Percentiles rank a stretch among this genome's conserved stretches.
Evolutionary conservation across 306 rosid species (phyloP).

Genomic region (Luffa aegyptiaca): DNA sequence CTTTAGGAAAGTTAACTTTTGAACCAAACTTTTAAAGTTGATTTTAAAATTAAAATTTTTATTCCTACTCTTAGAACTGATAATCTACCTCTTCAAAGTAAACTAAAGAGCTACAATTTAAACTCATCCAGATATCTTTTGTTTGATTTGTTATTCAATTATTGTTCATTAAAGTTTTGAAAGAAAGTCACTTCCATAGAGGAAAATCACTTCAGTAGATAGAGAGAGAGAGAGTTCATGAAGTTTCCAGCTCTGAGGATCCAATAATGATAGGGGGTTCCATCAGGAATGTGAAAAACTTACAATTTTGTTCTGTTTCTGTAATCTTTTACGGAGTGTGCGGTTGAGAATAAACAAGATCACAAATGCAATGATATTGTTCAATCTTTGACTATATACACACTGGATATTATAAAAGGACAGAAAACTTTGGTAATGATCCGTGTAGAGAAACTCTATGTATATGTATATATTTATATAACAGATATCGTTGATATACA

Average conservation of each 20-base stretch:
- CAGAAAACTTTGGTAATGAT: neutral
- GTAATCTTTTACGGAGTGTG: neutral
- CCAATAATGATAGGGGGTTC: neutral
- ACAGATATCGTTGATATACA: constrained; percentile 43
- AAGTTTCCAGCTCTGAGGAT: neutral
- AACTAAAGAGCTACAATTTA: neutral
- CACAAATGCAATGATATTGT: neutral
- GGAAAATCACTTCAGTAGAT: neutral
- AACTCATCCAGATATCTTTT: neutral
- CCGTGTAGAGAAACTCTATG: neutral
- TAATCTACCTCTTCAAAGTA: neutral
- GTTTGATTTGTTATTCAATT: neutral
- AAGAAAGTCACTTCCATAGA: neutral
- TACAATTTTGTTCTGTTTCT: neutral
- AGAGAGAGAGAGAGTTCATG: neutral
- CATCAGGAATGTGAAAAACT: neutral
- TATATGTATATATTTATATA: constrained; percentile 13
- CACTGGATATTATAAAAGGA: neutral
- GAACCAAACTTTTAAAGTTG: neutral
- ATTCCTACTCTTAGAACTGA: neutral
- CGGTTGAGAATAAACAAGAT: neutral
- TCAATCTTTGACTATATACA: neutral
- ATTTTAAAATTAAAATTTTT: neutral
- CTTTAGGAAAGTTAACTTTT: neutral
- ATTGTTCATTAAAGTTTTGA: neutral